These are phyloP conservation scores for Pelargonium citronellum DNA, from an alignment of 441 rosid genomes.

Conservation along the genomic window DNA sequence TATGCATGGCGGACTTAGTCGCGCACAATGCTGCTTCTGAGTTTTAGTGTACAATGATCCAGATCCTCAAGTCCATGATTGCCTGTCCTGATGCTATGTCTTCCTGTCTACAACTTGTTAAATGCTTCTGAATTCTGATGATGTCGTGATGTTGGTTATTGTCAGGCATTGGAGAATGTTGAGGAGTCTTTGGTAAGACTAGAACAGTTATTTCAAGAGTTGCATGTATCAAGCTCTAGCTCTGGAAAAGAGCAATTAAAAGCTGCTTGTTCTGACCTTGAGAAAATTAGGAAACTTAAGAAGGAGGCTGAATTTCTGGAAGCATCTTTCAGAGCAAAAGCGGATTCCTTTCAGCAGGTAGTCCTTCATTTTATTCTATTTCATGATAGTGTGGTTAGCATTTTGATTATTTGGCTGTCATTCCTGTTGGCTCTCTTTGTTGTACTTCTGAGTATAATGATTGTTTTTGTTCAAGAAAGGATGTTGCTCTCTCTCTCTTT, in stretches of 20 bases:
- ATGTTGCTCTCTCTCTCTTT: too few relatives aligned
- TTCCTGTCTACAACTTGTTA: constrained; percentile 20
- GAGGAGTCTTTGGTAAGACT: constrained; percentile 79
- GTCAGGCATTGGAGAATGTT: constrained; percentile 85
- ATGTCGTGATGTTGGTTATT: constrained; percentile 23
- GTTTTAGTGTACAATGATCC: constrained; percentile 6
- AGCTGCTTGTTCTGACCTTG: constrained; percentile 98
- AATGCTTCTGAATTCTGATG: constrained; percentile 23
- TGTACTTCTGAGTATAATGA: neutral
- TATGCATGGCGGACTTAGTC: neutral
- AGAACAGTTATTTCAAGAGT: constrained; percentile 76
- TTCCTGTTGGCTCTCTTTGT: neutral
- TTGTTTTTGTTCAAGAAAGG: neutral
- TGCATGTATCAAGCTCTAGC: constrained; percentile 68
- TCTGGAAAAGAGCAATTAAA: constrained; percentile 85
- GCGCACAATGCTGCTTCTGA: constrained; percentile 1
- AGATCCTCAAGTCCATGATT: constrained; percentile 1
- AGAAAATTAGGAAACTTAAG: constrained; percentile 93
- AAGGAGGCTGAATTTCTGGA: constrained; percentile 98
- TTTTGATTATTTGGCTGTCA: constrained; percentile 1
- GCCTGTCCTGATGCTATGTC: neutral
- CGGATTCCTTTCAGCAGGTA: constrained; percentile 79
- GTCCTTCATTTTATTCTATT: constrained; percentile 15
- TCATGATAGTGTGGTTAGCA: constrained; percentile 9
- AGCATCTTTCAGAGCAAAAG: constrained; percentile 95